phyloP scores from a whole-genome alignment of 257 asterid species.

The Echites panduratus region DNA sequence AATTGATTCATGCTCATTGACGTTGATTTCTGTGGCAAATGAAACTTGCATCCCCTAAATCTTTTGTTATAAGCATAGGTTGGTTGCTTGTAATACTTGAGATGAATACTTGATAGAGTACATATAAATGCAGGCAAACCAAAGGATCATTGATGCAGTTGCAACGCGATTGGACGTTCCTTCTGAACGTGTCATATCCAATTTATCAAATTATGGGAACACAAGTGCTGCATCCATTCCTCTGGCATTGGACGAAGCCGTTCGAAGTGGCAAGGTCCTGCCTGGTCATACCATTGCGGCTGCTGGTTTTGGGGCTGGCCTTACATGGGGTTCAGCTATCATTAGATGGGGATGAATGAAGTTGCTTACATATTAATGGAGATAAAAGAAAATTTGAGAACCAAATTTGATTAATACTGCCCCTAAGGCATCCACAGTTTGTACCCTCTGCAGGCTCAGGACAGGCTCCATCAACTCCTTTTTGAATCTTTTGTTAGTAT shows the following conservation, averaged over 20 bases:
- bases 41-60: neutral
- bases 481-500: slow-evolving; percentile 9
- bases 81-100: neutral
- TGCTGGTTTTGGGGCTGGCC: slow-evolving; percentile 98
- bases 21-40: neutral
- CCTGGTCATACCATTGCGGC: slow-evolving; percentile 78
- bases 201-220: slow-evolving; percentile 81
- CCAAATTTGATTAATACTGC: slow-evolving; percentile 12
- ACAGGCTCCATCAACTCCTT: slow-evolving; percentile 6
- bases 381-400: neutral
- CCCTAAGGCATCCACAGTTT: slow-evolving; percentile 14
- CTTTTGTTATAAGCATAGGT: neutral
- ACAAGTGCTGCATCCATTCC: slow-evolving; percentile 96
- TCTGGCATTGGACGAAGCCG: slow-evolving; percentile 91
- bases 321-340: slow-evolving; percentile 92
- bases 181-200: slow-evolving; percentile 76
- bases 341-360: slow-evolving; percentile 72
- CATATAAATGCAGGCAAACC: slow-evolving; percentile 60
- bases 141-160: slow-evolving; percentile 84
- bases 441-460: neutral
- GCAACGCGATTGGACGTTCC: slow-evolving; percentile 70
- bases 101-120: neutral
- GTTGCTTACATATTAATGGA: neutral
- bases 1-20: neutral
- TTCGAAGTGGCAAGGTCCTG: slow-evolving; percentile 71